Base-by-base conservation (phyloP, 805 yeast species). In the Yamadazyma takamatsuzukensis region DNA sequence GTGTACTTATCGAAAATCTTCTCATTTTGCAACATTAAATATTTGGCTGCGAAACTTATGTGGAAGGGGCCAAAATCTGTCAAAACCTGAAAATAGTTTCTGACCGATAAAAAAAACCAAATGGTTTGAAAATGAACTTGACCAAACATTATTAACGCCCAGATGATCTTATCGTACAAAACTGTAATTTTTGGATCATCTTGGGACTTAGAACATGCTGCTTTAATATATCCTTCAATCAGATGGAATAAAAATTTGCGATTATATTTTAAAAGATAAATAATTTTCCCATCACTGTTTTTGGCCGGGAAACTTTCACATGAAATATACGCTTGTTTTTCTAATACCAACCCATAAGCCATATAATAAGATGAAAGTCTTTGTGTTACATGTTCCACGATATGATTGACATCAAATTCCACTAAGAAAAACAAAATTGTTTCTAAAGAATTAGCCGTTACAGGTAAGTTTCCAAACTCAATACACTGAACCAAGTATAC, bases 61-160 rank as follows among this genome's bases (percentile, higher is more conserved):
- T 55, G 36, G 32, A 51, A 14, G 15, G 61, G 49, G 10, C 58
- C 47, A 32, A 32, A 38, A 38, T 54, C 55, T 34, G 37, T 25
- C 21, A 39, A 37, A 16, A 49, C 39, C 34, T 32, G 37, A 25
- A 41, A 61, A 30, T 53, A 60, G 32, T 56, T 50, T 23, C 55
- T 53, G 24, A 71, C 41, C 12, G 54, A 49, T 33, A 54, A 55
- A 41, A 73, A 70, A 26, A 70, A 61, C 67, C 70, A 63, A 13
- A 74, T 40, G 2, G 62, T 48, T 27, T 57, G 62, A 7, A 70
- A 16, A 36, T 68, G 71, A 17, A 64, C 46, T 1, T 70, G 72
- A 11, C 78, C 78, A 36, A 56, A 60, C 27, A 72, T 40, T 6
- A 69, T 24, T 6, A 72, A 37, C 0, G 70, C 71, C 57, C 69